These are phyloP conservation scores for Thelonectria discophora DNA, from an alignment of 2,329 filamentous ascomycete species.

Conservation along the genomic window DNA sequence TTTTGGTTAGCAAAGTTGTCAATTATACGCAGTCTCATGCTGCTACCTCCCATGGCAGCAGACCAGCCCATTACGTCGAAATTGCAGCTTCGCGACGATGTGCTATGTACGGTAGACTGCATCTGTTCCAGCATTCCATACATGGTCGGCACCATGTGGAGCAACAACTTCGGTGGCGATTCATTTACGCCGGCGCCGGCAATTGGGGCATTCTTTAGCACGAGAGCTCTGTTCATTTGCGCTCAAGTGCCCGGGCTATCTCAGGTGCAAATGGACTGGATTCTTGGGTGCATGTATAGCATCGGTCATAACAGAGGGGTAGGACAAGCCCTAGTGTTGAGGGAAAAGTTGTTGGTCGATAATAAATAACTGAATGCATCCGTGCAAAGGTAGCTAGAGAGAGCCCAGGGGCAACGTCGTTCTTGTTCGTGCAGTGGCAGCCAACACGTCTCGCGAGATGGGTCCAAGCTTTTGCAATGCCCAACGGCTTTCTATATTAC, in stretches of 20 bases:
- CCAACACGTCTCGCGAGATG: too few relatives aligned
- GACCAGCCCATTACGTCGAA: not conserved
- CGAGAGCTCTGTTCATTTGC: conserved; percentile 8
- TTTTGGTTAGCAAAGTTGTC: conserved; percentile 2
- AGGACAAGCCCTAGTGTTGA: not conserved
- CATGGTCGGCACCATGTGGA: not conserved
- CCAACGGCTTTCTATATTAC: too few relatives aligned
- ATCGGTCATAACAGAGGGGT: conserved; percentile 10
- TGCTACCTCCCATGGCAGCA: not conserved
- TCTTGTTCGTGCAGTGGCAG: too few relatives aligned
- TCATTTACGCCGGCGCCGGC: not conserved
- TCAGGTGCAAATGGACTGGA: conserved; percentile 9
- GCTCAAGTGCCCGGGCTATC: conserved; percentile 1
- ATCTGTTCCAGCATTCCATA: conserved; percentile 4
- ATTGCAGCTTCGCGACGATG: not conserved
- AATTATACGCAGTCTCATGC: not conserved
- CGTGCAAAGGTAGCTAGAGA: too few relatives aligned
- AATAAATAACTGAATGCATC: not conserved
- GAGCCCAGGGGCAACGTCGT: too few relatives aligned
- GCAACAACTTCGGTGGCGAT: not conserved
- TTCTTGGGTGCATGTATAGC: conserved; percentile 12
- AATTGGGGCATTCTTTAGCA: conserved; percentile 17
- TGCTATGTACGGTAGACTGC: not conserved
- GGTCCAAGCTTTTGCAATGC: too few relatives aligned
- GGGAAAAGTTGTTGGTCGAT: not conserved